phyloP scores from a whole-genome alignment of 192 early-diverging fungal species.

The Backusella australiensis region DNA sequence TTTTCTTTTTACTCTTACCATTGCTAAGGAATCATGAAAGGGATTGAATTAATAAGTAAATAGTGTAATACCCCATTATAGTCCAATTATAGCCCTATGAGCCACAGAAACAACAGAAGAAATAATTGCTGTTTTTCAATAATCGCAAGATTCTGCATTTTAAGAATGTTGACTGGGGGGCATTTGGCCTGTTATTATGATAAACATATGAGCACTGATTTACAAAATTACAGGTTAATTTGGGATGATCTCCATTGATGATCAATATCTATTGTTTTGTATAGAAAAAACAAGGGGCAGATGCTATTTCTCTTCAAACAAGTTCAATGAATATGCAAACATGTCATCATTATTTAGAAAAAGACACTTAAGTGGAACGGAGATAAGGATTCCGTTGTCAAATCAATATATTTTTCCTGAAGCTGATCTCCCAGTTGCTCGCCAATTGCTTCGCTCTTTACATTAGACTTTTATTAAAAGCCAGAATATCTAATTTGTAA shows the following conservation, averaged over 20 bases:
- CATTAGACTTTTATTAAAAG: background rate
- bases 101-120: background rate
- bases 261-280: no score
- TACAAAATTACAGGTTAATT: background rate
- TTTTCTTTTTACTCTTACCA: background rate
- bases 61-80: background rate
- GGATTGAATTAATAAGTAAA: background rate
- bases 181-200: no score
- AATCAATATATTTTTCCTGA: background rate
- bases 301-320: background rate
- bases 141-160: background rate
- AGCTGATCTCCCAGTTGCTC: background rate
- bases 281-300: background rate
- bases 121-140: background rate
- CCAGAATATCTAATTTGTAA: background rate
- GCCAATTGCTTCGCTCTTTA: background rate
- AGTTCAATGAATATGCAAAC: background rate
- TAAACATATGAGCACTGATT: background rate
- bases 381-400: background rate
- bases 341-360: no score
- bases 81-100: background rate
- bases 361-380: background rate
- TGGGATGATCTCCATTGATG: no score
- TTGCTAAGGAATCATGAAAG: background rate
- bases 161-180: no score